phyloP scores from a whole-genome alignment of 345 rosid species.

The Linum lewisii region DNA sequence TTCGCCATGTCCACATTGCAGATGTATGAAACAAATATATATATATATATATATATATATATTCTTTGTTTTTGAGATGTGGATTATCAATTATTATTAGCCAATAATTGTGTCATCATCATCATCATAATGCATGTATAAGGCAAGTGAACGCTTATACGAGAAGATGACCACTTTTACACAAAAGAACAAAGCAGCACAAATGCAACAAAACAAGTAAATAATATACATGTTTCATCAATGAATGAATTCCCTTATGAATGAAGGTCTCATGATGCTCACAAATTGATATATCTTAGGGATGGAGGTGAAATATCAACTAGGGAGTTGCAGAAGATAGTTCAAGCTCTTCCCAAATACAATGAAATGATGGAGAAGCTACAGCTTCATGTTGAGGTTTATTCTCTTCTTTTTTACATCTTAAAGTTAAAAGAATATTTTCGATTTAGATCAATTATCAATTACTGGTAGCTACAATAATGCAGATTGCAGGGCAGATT shows the following conservation, averaged over 20 bases:
- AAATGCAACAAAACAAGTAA: slow-evolving; percentile 37
- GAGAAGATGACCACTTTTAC: slow-evolving; percentile 80
- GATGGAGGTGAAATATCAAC: slow-evolving; percentile 82
- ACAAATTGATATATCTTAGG: slow-evolving; percentile 23
- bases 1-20: slow-evolving; percentile 85
- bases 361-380: slow-evolving; percentile 78
- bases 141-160: slow-evolving; percentile 93
- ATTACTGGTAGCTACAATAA: too few relatives aligned
- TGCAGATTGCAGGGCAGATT: slow-evolving; percentile 83
- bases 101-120: too few relatives aligned
- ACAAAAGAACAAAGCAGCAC: slow-evolving; percentile 91
- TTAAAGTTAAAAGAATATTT: too few relatives aligned
- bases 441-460: too few relatives aligned
- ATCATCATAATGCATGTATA: too few relatives aligned
- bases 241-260: not conserved
- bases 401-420: slow-evolving; percentile 18
- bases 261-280: not conserved
- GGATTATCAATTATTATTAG: not conserved
- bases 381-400: slow-evolving; percentile 89
- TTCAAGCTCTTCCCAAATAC: slow-evolving; percentile 86
- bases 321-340: slow-evolving; percentile 86
- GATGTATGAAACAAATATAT: slow-evolving; percentile 42
- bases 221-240: too few relatives aligned
- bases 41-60: not conserved
- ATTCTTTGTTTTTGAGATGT: slow-evolving; percentile 9